Evolutionary conservation across 148 eudicot species (phyloP).

Genomic region (Rhododendron simsii): DNA sequence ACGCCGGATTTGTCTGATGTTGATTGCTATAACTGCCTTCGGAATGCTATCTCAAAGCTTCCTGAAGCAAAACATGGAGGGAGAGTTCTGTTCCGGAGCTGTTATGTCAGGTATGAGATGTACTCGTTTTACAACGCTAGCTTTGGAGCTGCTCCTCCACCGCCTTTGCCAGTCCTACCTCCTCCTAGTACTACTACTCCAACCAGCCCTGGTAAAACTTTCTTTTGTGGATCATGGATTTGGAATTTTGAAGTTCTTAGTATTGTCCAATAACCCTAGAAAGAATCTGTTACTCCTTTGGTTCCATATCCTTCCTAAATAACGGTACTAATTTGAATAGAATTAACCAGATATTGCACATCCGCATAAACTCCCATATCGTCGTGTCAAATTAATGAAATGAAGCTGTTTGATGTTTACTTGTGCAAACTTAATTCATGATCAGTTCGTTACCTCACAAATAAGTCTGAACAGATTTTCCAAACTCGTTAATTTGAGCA

Average conservation of each 20-base stretch:
- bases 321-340: too few species aligned
- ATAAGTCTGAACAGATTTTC: not conserved
- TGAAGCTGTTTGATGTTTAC: not conserved
- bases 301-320: too few species aligned
- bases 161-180: not conserved
- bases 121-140: not conserved
- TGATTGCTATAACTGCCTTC: conserved; percentile 23
- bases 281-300: not conserved
- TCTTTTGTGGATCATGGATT: not conserved
- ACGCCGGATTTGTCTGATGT: not conserved
- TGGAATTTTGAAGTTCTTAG: not conserved
- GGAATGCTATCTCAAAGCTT: not conserved
- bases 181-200: not conserved
- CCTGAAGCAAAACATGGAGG: conserved; percentile 4
- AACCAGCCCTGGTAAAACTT: not conserved
- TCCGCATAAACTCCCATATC: not conserved
- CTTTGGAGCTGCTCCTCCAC: not conserved
- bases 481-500: not conserved
- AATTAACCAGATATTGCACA: too few species aligned
- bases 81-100: not conserved
- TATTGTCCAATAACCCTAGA: not conserved
- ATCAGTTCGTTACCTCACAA: not conserved
- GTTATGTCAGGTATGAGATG: not conserved
- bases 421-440: not conserved
- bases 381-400: not conserved